Conservation (phyloP, 495 filamentous ascomycete species). For the Cryomyces minteri region DNA sequence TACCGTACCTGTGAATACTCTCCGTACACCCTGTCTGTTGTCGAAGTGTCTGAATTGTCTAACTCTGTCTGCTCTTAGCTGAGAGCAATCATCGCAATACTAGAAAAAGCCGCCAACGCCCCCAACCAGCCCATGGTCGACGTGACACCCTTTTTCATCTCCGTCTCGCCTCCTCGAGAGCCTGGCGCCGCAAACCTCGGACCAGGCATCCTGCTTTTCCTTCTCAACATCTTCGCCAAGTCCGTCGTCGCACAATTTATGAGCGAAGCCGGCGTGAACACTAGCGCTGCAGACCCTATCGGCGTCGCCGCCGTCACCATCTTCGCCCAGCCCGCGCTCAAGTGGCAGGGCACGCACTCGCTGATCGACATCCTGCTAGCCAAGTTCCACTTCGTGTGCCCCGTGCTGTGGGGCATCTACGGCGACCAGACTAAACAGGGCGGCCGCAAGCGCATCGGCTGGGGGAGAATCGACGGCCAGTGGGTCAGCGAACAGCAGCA, state of each 20-base stretch:
- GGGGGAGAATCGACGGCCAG: slow-evolving; percentile 39
- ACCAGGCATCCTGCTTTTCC: slow-evolving; percentile 61
- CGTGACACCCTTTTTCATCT: slow-evolving; percentile 43
- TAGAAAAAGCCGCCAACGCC: slow-evolving; percentile 27
- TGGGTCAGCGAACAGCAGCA: slow-evolving; percentile 51
- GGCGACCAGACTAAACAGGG: slow-evolving; percentile 56
- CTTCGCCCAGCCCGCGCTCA: slow-evolving; percentile 47
- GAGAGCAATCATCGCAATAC: slow-evolving; percentile 24
- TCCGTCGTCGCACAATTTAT: slow-evolving; percentile 54
- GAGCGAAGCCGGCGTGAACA: slow-evolving; percentile 50
- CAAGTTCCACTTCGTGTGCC: slow-evolving; percentile 65
- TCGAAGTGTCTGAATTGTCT: not conserved
- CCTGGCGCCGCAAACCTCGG: slow-evolving; percentile 28
- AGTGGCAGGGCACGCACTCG: slow-evolving; percentile 42
- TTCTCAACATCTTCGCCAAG: slow-evolving; percentile 72
- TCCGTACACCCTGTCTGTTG: not conserved
- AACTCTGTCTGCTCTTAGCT: not conserved
- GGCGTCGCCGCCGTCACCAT: slow-evolving; percentile 58
- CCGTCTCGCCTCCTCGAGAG: slow-evolving; percentile 16
- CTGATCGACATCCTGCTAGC: slow-evolving; percentile 79
- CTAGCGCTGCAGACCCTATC: slow-evolving; percentile 59
- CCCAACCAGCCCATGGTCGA: slow-evolving; percentile 37
- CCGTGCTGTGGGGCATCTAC: slow-evolving; percentile 69
- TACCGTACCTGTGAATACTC: slow-evolving; percentile 30
- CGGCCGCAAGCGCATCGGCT: slow-evolving; percentile 55